Percentiles rank a stretch among this genome's conserved stretches.
phyloP scores from a whole-genome alignment of 2,329 filamentous ascomycete species.

The Epichloe uncinata region DNA sequence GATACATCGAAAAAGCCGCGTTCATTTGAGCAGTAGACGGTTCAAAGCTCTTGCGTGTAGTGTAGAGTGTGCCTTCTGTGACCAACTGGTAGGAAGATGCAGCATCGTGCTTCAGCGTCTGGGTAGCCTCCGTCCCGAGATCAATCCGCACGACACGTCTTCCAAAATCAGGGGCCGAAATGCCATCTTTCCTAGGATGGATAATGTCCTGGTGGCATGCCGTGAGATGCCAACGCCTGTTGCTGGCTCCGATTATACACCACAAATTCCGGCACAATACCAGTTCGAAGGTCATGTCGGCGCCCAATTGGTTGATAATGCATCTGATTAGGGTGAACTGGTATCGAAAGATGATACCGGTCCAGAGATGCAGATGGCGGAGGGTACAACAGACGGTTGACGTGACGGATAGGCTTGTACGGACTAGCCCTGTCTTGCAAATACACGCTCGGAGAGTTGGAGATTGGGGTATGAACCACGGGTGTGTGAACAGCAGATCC shows the following conservation, averaged over 20 bases:
- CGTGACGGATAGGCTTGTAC: conserved; percentile 78
- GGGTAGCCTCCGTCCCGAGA: background rate
- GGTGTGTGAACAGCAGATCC: conserved; percentile 44
- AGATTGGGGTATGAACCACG: conserved; percentile 45
- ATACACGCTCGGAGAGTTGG: conserved; percentile 78
- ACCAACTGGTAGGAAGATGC: background rate
- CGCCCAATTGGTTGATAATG: conserved; percentile 70
- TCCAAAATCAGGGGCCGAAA: conserved; percentile 2
- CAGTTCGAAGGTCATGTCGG: conserved; percentile 52
- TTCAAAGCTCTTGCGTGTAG: background rate
- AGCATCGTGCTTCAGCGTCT: background rate
- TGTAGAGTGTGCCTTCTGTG: too few species aligned
- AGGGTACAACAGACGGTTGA: conserved; percentile 83
- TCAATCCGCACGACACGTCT: background rate
- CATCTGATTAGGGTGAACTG: conserved; percentile 57
- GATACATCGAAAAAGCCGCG: conserved; percentile 4
- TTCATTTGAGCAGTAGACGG: background rate
- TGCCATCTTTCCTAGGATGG: conserved; percentile 21
- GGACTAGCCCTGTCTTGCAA: conserved; percentile 81
- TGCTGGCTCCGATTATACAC: conserved; percentile 22
- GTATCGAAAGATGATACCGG: conserved; percentile 48
- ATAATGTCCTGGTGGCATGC: conserved; percentile 19
- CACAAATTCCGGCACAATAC: conserved; percentile 54
- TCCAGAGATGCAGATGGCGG: conserved; percentile 70
- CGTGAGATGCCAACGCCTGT: conserved; percentile 14